Evolutionary conservation across 352 stramenopile species (phyloP).

Genomic region (Phytopythium ostracodes): DNA sequence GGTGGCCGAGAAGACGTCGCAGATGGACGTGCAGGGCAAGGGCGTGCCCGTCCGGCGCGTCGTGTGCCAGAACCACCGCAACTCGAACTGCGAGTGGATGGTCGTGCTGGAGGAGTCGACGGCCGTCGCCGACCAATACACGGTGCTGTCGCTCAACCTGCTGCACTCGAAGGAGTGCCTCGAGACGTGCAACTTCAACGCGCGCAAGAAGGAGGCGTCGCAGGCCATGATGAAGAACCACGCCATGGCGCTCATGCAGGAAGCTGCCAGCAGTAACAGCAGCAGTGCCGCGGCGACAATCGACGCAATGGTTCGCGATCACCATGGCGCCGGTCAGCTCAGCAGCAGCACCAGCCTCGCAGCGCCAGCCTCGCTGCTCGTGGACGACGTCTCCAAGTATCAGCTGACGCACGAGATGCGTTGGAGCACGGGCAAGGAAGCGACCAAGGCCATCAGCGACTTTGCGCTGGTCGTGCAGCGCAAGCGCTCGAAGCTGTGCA

Average conservation of each 20-base stretch:
- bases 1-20: constrained; percentile 43
- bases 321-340: neutral
- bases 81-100: constrained; percentile 67
- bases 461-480: constrained; percentile 75
- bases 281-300: constrained; percentile 2
- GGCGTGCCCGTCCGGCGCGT: constrained; percentile 44
- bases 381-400: constrained; percentile 63
- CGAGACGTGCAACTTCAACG: constrained; percentile 73
- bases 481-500: constrained; percentile 76
- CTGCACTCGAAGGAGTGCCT: constrained; percentile 71
- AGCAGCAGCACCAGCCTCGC: neutral
- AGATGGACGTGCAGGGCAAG: constrained; percentile 39
- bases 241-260: constrained; percentile 5
- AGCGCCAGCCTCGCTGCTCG: constrained; percentile 31
- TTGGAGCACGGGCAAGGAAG: constrained; percentile 75
- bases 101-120: constrained; percentile 50
- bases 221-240: constrained; percentile 7
- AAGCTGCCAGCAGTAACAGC: neutral
- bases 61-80: constrained; percentile 71
- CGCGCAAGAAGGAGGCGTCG: constrained; percentile 41
- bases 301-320: constrained; percentile 1
- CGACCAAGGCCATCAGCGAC: constrained; percentile 72
- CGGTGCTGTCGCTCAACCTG: constrained; percentile 49
- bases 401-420: constrained; percentile 77
- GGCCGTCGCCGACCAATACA: constrained; percentile 36